phyloP scores from a whole-genome alignment of 257 asterid genomes.

The Apocynum venetum region DNA sequence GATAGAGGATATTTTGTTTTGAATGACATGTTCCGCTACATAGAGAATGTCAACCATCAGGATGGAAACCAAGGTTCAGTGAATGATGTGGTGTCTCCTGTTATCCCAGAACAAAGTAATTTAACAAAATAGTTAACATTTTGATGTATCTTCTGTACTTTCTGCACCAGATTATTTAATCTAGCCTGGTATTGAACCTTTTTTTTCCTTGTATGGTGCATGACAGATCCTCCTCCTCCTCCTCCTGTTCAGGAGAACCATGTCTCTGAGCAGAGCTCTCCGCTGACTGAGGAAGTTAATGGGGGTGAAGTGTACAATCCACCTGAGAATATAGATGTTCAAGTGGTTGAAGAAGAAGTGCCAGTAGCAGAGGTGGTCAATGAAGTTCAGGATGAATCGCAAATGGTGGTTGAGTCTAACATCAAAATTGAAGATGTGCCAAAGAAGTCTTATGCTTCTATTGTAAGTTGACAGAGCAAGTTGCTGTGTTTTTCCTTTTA shows the following conservation, averaged over 20 bases:
- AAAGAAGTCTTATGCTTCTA: conserved; percentile 90
- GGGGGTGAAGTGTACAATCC: conserved; percentile 74
- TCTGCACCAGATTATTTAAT: conserved; percentile 11
- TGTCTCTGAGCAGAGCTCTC: conserved; percentile 45
- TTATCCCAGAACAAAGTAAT: conserved; percentile 59
- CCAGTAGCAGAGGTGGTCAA: conserved; percentile 79
- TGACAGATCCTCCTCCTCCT: conserved; percentile 38
- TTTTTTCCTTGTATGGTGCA: conserved; percentile 1
- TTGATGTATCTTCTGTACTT: conserved; percentile 7
- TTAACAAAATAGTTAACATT: conserved; percentile 1
- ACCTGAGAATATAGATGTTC: conserved; percentile 61
- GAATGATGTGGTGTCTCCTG: conserved; percentile 43
- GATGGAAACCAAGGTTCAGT: conserved; percentile 30
- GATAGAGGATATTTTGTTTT: conserved; percentile 85
- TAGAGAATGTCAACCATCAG: conserved; percentile 33
- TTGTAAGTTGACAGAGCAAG: conserved; percentile 48
- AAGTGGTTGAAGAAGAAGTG: conserved; percentile 55
- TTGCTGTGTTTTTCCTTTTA: conserved; percentile 1
- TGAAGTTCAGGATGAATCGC: conserved; percentile 46
- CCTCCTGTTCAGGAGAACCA: conserved; percentile 48
- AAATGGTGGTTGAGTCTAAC: conserved; percentile 45
- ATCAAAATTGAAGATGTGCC: conserved; percentile 59
- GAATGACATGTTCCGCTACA: conserved; percentile 78
- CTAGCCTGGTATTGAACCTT: background rate
- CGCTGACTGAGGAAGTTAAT: conserved; percentile 52